phyloP scores from a whole-genome alignment of 352 stramenopile species.

The Phytopythium litorale region DNA sequence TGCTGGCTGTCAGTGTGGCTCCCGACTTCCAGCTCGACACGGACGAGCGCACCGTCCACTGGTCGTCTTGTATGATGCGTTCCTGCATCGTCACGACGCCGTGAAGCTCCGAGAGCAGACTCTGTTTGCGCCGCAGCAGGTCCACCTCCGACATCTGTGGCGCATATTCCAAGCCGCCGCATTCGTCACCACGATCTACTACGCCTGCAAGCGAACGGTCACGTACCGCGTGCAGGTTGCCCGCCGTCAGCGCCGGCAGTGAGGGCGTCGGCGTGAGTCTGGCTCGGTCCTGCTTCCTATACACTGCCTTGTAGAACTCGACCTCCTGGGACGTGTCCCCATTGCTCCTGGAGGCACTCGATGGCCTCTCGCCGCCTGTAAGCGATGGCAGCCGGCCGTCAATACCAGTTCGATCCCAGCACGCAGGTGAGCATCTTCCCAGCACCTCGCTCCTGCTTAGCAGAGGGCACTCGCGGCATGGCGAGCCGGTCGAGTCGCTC shows the following conservation, averaged over 20 bases:
- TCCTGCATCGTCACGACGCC: constrained; percentile 48
- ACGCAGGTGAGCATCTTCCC: too few relatives aligned
- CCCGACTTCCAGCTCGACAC: constrained; percentile 72
- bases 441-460: constrained; percentile 15
- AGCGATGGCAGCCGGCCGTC: neutral
- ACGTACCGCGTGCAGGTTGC: constrained; percentile 35
- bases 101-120: constrained; percentile 51
- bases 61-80: constrained; percentile 50
- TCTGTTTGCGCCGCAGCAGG: constrained; percentile 47
- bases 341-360: constrained; percentile 5
- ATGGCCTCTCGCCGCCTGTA: neutral
- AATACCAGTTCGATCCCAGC: neutral
- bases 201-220: too few relatives aligned
- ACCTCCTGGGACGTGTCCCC: constrained; percentile 39
- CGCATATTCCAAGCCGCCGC: neutral
- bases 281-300: constrained; percentile 36
- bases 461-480: constrained; percentile 17
- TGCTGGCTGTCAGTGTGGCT: constrained; percentile 10
- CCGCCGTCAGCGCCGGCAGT: constrained; percentile 12
- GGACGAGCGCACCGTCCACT: constrained; percentile 59
- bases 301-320: constrained; percentile 47
- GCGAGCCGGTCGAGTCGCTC: constrained; percentile 42
- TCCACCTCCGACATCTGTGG: constrained; percentile 46
- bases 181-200: neutral
- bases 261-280: constrained; percentile 23